Base-by-base conservation (phyloP, 1,284 basidiomycete genomes). In the Papiliotrema terrestris region DNA sequence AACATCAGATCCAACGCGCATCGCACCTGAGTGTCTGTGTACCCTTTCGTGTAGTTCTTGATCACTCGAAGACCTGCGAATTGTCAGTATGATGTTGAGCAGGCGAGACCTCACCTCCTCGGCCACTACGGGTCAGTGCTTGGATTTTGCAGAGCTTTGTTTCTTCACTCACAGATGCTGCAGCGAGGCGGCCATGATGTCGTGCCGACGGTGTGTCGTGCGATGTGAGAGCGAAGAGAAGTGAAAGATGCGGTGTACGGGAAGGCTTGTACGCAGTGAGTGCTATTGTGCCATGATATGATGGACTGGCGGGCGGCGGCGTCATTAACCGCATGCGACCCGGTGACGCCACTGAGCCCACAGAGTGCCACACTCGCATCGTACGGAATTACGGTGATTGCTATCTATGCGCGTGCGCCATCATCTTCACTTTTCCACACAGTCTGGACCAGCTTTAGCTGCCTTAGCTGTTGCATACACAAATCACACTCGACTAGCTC, bases 1-100 rank as follows among this genome's bases (percentile, higher is more conserved):
- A 14, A 37, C 38, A 48, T 17, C 14, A 2, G 22, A 25, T 11
- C 8, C 9, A 9, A 20, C 22, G 32, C 23, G 37, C 5, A 44
- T 15, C 71, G 42, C n/a, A 74, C 73, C 66, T 77, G 78, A 17
- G 76, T 78, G 66, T 96, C 91, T 51, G 90, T 93, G 78, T 96
- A 96, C 8, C 92, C 80, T 71, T 94, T 95, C 45, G 92, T 95
- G 75, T 94, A 94, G 75, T 95, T 94, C 78, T 95, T 95, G 55
- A 88, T 89, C 41, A 91, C 88, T 52, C 91, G 84, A 49, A 93
- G 82, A 47, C 89, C 87, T 76, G 53, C 19, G 37, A 45, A 26
- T 13, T 8, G 51, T 54, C 51, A 57, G 48, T 42, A 25, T 15
- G 50, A 25, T 23, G 20, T 22, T 14, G 38, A 14, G 11, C 17